Evolutionary conservation across 306 rosid genomes (phyloP).

Genomic region (Cicer cuneatum): DNA sequence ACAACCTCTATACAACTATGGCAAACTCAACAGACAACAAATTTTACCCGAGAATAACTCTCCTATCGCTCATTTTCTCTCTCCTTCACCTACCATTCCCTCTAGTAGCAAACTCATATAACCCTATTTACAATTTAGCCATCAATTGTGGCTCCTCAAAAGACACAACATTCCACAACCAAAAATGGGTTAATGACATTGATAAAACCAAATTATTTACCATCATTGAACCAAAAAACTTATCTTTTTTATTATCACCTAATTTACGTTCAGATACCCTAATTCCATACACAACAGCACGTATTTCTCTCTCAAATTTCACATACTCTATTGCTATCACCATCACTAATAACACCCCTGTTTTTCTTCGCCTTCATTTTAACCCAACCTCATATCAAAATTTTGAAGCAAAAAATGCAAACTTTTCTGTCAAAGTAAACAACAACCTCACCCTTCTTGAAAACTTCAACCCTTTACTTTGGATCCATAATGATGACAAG

Average conservation of each 20-base stretch:
- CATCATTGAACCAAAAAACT: background rate
- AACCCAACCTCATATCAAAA: background rate
- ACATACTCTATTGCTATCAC: conserved; percentile 28
- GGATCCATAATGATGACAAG: background rate
- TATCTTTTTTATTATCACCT: background rate
- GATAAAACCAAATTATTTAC: background rate
- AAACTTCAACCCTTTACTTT: conserved; percentile 49
- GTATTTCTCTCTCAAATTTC: conserved; percentile 14
- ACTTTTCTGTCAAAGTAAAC: conserved; percentile 54
- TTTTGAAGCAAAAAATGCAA: conserved; percentile 23
- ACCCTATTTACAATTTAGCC: background rate
- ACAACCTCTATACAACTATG: background rate
- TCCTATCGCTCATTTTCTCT: background rate
- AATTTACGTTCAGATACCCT: background rate
- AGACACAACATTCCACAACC: background rate
- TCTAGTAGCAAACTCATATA: background rate
- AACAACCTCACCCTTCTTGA: conserved; percentile 46
- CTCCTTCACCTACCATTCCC: no score
- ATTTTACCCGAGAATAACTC: background rate
- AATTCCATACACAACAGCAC: background rate
- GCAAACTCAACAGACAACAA: background rate
- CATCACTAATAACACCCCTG: conserved; percentile 34
- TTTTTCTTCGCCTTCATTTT: conserved; percentile 56
- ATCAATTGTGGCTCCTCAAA: conserved; percentile 11
- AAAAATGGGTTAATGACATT: conserved; percentile 16